A percentile compares a stretch with the other conserved stretches of the same genome.
Conservation (phyloP, 495 filamentous ascomycete species). For the Ascobolus immersus region DNA sequence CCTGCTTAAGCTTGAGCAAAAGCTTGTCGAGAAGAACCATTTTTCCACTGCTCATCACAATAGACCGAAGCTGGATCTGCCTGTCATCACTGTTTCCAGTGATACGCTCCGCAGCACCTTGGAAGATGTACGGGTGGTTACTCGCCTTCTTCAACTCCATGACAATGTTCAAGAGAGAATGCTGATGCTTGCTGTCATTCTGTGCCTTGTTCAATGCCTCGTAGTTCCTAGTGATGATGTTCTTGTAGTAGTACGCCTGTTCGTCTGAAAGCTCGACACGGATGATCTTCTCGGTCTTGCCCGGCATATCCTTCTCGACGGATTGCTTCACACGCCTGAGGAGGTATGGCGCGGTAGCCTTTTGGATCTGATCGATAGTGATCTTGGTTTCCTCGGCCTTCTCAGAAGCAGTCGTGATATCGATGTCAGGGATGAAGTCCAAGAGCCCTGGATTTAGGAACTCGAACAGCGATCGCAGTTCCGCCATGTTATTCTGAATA, state of each 20-base stretch:
- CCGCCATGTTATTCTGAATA: constrained; percentile 85
- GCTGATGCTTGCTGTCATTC: constrained; percentile 48
- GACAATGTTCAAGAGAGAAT: constrained; percentile 92
- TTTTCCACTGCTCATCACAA: constrained; percentile 92
- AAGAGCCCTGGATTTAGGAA: constrained; percentile 84
- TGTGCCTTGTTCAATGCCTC: constrained; percentile 73
- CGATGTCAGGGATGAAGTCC: constrained; percentile 67
- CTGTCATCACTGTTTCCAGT: constrained; percentile 47
- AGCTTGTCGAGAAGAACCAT: constrained; percentile 96
- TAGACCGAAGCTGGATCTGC: constrained; percentile 65
- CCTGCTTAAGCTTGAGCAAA: constrained; percentile 65
- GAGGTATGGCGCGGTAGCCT: constrained; percentile 49
- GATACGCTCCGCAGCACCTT: constrained; percentile 69
- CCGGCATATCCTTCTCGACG: constrained; percentile 82
- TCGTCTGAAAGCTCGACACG: constrained; percentile 87
- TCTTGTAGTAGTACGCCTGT: constrained; percentile 94
- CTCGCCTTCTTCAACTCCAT: constrained; percentile 99
- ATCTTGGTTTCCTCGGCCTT: constrained; percentile 33
- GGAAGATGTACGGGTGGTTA: constrained; percentile 96
- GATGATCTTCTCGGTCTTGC: constrained; percentile 96
- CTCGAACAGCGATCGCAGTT: constrained; percentile 75
- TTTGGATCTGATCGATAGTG: constrained; percentile 27
- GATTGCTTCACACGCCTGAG: constrained; percentile 91
- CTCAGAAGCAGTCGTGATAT: constrained; percentile 43
- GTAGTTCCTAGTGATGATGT: constrained; percentile 91